Base-by-base conservation (phyloP, 2,329 filamentous ascomycete species). In the Rhinocladiella similis region DNA sequence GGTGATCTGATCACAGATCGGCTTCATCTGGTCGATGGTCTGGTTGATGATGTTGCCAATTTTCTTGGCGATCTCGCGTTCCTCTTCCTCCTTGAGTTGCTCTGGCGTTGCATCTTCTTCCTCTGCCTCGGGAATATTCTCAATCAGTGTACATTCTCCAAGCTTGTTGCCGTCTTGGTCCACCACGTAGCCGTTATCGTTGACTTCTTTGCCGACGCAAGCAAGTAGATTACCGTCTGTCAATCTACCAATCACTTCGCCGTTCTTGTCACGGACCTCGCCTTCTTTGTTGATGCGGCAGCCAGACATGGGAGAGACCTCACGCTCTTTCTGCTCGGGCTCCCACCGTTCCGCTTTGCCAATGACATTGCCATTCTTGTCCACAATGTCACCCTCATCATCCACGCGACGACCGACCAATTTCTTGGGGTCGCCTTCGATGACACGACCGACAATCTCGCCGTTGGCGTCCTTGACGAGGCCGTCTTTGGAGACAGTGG, bases 1-100 rank as follows among this genome's bases (percentile, higher is more conserved):
- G 3, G 84, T 89, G 72, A 96, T 96, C 77, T 91, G 83, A 75
- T 89, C 91, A 79, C 89, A 89, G 68, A 96, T 85, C 9, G 91
- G 91, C 64, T 89, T 86, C 69, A 96, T 84, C 70, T 87, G 89
- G 68, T 96, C 90, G 5, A 96, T 80, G 13, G 90, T 90, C 71
- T 92, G 85, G 68, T 87, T 82, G 64, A 95, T 84, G 66, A 88
- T 87, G 54, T 74, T 77, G 12, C 81, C 79, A 78, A 96, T 91
- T 75, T 89, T 87, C 60, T 83, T 80, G 1, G 91, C 91, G 36
- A 96, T 81, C 75, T 95, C 84, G 62, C 80, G 80, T 70, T 96
- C 90, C 60, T 87, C 78, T 63, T 83, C 79, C 67, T 85, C 83
- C 53, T 81, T 69, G 16, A 72, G 63, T 59, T 81, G 78, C 56